phyloP scores from a whole-genome alignment of 148 eudicot genomes.

The Silene uniflora region DNA sequence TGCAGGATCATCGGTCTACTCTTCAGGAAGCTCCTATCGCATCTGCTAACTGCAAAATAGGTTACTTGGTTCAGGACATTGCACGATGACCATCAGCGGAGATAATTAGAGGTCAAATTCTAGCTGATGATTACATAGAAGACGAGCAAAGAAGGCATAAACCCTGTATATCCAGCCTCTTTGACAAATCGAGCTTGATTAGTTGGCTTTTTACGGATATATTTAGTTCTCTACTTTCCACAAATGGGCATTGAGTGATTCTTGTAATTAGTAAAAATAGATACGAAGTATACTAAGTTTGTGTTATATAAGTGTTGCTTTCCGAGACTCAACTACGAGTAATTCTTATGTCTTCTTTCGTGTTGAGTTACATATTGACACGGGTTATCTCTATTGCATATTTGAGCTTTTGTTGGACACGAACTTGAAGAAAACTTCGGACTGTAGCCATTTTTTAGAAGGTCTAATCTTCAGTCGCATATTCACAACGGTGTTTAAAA shows the following conservation, averaged over 20 bases:
- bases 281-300: not conserved
- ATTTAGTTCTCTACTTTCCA: not conserved
- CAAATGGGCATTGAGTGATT: conserved; percentile 9
- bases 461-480: too few species aligned
- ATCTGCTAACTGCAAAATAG: conserved; percentile 21
- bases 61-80: conserved; percentile 15
- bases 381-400: too few species aligned
- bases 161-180: not conserved
- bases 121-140: too few species aligned
- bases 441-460: too few species aligned
- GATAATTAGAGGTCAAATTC: not conserved
- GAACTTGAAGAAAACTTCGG: too few species aligned
- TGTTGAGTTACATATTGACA: too few species aligned
- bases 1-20: conserved; percentile 49
- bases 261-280: conserved; percentile 5
- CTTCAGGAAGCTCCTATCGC: conserved; percentile 41
- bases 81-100: conserved; percentile 20
- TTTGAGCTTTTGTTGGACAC: too few species aligned
- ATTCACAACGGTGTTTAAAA: too few species aligned
- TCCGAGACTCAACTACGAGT: too few species aligned
- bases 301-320: too few species aligned
- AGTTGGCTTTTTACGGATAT: not conserved
- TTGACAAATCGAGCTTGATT: not conserved
- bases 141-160: not conserved
- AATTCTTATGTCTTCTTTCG: too few species aligned